Percentiles rank a stretch among this genome's conserved stretches.
phyloP scores from a whole-genome alignment of 352 stramenopile species.

The Blastocystis sp. region DNA sequence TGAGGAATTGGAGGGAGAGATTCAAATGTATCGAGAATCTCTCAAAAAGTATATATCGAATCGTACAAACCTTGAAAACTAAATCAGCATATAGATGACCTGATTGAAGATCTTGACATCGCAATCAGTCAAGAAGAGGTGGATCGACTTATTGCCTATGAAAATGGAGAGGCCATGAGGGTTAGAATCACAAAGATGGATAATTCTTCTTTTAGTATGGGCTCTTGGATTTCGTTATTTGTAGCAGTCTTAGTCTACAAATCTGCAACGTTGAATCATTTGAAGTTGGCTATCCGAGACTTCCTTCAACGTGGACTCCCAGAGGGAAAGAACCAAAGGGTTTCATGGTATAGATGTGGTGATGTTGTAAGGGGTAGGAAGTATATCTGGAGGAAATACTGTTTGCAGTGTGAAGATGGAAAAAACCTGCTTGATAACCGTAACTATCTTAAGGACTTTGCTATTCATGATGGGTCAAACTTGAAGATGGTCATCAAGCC shows the following conservation, averaged over 20 bases:
- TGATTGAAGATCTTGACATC: constrained; percentile 36
- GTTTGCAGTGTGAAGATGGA: constrained; percentile 36
- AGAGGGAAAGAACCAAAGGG: not conserved
- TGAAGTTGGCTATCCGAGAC: constrained; percentile 53
- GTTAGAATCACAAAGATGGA: constrained; percentile 44
- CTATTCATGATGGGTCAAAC: constrained; percentile 24
- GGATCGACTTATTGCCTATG: constrained; percentile 55
- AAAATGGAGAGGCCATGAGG: constrained; percentile 52
- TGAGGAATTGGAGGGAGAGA: constrained; percentile 2
- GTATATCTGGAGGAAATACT: constrained; percentile 46
- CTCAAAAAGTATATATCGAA: constrained; percentile 13
- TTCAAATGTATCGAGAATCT: not conserved
- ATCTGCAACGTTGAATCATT: constrained; percentile 22
- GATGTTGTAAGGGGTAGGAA: not conserved
- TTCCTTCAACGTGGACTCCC: constrained; percentile 29
- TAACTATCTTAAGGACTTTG: constrained; percentile 41
- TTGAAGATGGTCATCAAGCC: constrained; percentile 36
- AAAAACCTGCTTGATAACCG: constrained; percentile 22
- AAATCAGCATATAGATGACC: constrained; percentile 12
- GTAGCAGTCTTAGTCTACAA: constrained; percentile 52
- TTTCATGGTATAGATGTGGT: not conserved
- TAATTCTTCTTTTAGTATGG: constrained; percentile 8
- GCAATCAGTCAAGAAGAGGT: constrained; percentile 59
- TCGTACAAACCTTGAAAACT: not conserved
- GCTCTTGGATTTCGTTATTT: not conserved